phyloP scores from a whole-genome alignment of 2,329 filamentous ascomycete species.

The Cytospora mali region DNA sequence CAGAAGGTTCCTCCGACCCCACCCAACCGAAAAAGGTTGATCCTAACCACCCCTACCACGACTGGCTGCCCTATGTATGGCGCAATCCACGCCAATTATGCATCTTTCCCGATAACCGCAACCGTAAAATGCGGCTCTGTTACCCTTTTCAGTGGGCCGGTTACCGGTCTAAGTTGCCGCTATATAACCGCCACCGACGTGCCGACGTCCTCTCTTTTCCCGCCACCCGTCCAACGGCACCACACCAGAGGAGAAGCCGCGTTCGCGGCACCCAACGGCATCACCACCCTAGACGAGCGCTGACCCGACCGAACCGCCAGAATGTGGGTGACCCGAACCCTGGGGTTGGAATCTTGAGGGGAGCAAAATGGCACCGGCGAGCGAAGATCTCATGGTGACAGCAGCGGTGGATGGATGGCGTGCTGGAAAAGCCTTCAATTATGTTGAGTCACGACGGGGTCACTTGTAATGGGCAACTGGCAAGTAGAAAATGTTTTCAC shows the following conservation, averaged over 20 bases:
- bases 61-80: conserved; percentile 19
- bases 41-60: too few species aligned
- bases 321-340: conserved; percentile 15
- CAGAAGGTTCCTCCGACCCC: too few species aligned
- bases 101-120: conserved; percentile 27
- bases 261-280: not conserved
- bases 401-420: not conserved
- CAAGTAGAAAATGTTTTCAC: conserved; percentile 22
- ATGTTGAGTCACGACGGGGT: not conserved
- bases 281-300: not conserved
- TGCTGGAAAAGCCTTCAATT: not conserved
- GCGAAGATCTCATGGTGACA: not conserved
- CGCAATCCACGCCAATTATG: conserved; percentile 26
- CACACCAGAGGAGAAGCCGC: not conserved
- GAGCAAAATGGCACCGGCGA: too few species aligned
- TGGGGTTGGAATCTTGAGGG: conserved; percentile 4
- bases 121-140: conserved; percentile 28
- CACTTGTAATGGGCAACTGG: conserved; percentile 8
- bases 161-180: too few species aligned
- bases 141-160: too few species aligned
- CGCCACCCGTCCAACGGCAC: conserved; percentile 6
- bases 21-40: too few species aligned
- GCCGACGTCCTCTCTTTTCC: conserved; percentile 28
- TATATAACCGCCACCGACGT: too few species aligned
- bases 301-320: not conserved